Evolutionary conservation across 2,329 filamentous ascomycete species (phyloP).

Genomic region (Byssothecium circinans): DNA sequence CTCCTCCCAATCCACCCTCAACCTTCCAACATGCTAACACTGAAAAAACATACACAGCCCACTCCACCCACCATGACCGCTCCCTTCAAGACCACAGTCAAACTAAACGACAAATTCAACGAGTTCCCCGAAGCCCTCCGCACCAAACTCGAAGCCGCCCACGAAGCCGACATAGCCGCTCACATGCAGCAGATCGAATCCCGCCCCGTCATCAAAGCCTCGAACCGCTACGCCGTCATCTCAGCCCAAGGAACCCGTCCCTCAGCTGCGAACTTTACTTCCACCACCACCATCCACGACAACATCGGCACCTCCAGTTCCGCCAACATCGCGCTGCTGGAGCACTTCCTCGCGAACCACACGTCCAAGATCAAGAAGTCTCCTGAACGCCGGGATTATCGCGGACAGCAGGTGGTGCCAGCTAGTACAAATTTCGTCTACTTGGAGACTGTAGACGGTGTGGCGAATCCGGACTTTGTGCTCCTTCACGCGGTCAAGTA

Average conservation of each 20-base stretch:
- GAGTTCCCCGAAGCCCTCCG: conserved; percentile 1
- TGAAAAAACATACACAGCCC: no score
- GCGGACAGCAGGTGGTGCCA: no score
- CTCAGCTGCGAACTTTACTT: background rate
- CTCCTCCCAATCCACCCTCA: no score
- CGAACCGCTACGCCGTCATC: background rate
- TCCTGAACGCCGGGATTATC: background rate
- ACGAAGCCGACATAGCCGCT: background rate
- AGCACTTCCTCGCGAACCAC: background rate
- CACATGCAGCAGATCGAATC: background rate
- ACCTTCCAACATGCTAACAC: no score
- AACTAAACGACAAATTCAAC: background rate
- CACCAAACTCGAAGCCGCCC: background rate
- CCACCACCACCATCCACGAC: background rate
- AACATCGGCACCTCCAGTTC: background rate
- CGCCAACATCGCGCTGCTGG: background rate
- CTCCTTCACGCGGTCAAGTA: conserved; percentile 3
- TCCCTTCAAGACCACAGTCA: no score
- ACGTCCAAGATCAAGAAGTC: background rate
- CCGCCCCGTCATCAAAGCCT: background rate
- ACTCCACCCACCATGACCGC: no score
- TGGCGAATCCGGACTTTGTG: conserved; percentile 5
- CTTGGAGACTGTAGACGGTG: background rate
- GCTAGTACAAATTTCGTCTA: background rate
- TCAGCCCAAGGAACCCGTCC: background rate